Conservation (phyloP, 106 monocot genomes). For the Triglochin maritima region DNA sequence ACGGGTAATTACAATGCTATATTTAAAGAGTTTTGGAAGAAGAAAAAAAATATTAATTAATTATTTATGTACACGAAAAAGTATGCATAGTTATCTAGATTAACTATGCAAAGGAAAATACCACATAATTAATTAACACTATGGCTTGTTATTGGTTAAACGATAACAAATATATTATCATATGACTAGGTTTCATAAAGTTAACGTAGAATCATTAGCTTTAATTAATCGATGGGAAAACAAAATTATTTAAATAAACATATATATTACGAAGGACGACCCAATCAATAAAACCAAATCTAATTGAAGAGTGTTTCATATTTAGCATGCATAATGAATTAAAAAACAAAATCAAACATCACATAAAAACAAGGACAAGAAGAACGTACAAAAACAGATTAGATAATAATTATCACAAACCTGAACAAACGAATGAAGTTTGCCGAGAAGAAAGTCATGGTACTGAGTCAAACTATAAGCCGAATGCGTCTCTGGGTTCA, state of each 20-base stretch:
- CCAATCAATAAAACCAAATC: not conserved
- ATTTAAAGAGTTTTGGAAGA: not conserved
- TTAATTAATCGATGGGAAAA: no score
- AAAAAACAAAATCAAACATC: not conserved
- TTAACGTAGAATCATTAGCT: no score
- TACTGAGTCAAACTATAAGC: constrained; percentile 10
- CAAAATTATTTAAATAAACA: no score
- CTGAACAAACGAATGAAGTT: constrained; percentile 5
- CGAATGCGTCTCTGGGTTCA: not conserved
- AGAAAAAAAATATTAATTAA: not conserved
- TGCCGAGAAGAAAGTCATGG: constrained; percentile 17
- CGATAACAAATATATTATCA: no score
- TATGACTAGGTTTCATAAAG: no score
- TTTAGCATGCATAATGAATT: not conserved
- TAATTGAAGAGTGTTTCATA: not conserved
- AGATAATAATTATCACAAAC: not conserved
- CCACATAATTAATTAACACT: no score
- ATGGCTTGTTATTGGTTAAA: no score
- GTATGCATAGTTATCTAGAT: not conserved
- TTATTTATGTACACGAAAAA: not conserved
- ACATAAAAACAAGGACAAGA: not conserved
- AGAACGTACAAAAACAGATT: not conserved
- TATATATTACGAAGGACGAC: no score
- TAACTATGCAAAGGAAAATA: no score
- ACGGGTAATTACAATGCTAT: not conserved